phyloP scores from a whole-genome alignment of 345 rosid genomes.

The Erysimum cheiranthoides region DNA sequence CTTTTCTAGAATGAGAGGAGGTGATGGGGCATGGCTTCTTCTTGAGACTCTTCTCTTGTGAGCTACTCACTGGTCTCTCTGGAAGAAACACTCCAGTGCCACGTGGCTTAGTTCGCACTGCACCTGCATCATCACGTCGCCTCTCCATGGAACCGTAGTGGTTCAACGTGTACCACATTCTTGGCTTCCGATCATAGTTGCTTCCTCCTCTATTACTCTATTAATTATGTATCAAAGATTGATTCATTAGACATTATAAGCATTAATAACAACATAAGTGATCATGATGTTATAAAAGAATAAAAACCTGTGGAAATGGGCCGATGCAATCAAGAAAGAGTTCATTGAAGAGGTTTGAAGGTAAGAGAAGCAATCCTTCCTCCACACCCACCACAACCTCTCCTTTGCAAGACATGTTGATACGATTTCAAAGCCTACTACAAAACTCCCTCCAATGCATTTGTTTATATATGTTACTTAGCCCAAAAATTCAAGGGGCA shows the following conservation, averaged over 20 bases:
- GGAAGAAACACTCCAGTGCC: slow-evolving; percentile 49
- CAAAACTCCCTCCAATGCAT: slow-evolving; percentile 19
- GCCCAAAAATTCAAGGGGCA: background rate
- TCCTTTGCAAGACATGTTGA: slow-evolving; percentile 43
- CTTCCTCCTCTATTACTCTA: slow-evolving; percentile 25
- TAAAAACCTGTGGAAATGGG: slow-evolving; percentile 41
- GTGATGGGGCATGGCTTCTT: slow-evolving; percentile 26
- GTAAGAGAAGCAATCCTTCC: slow-evolving; percentile 45
- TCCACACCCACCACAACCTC: slow-evolving; percentile 38
- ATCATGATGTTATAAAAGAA: background rate
- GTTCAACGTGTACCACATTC: slow-evolving; percentile 8
- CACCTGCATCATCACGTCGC: background rate
- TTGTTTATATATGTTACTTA: slow-evolving; percentile 22
- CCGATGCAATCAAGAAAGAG: slow-evolving; percentile 37
- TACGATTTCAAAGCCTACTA: slow-evolving; percentile 11
- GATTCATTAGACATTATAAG: slow-evolving; percentile 5
- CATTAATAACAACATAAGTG: background rate
- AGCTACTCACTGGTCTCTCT: slow-evolving; percentile 27
- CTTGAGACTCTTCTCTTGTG: slow-evolving; percentile 26
- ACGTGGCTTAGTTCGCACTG: slow-evolving; percentile 29
- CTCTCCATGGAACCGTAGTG: slow-evolving; percentile 17
- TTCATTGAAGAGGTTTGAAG: slow-evolving; percentile 43
- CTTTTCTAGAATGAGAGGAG: slow-evolving; percentile 39
- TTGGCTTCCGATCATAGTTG: slow-evolving; percentile 20
- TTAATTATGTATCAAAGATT: background rate